phyloP scores from a whole-genome alignment of 345 rosid genomes.

The Litchi chinensis region DNA sequence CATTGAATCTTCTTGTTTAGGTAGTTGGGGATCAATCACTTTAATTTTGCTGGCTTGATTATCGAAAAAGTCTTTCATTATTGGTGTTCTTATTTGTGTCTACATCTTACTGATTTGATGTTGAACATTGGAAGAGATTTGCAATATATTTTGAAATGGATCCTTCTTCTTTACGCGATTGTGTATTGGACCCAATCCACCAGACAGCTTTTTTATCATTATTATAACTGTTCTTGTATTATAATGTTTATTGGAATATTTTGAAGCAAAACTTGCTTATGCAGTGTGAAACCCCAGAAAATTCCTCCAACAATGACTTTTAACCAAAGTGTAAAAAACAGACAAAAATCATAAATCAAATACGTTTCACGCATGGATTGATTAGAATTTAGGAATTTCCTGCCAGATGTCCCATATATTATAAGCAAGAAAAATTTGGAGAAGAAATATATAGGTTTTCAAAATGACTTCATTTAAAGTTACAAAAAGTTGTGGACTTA shows the following conservation, averaged over 20 bases:
- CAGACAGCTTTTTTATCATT: slow-evolving; percentile 7
- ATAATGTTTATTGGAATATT: background rate
- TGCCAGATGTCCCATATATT: too few species aligned
- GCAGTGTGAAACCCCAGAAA: background rate
- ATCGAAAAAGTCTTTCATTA: slow-evolving; percentile 18
- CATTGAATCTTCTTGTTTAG: background rate
- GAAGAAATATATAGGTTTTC: background rate
- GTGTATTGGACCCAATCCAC: slow-evolving; percentile 11
- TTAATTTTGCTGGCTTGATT: slow-evolving; percentile 19
- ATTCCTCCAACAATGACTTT: background rate
- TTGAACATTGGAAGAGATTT: slow-evolving; percentile 6
- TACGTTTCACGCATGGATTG: background rate
- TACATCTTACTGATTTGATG: slow-evolving; percentile 25
- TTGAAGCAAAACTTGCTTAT: background rate
- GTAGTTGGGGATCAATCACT: slow-evolving; percentile 23
- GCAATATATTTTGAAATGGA: background rate
- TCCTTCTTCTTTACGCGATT: slow-evolving; percentile 16
- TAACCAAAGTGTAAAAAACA: background rate
- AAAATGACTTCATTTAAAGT: background rate
- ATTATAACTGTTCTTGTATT: slow-evolving; percentile 2
- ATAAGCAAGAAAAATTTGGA: too few species aligned
- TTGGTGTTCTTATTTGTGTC: slow-evolving; percentile 4
- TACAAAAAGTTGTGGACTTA: background rate
- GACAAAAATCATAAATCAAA: background rate
- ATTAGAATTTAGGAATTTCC: background rate